Evolutionary conservation across 2,329 filamentous ascomycete species (phyloP).

Genomic region (Pyricularia grisea): DNA sequence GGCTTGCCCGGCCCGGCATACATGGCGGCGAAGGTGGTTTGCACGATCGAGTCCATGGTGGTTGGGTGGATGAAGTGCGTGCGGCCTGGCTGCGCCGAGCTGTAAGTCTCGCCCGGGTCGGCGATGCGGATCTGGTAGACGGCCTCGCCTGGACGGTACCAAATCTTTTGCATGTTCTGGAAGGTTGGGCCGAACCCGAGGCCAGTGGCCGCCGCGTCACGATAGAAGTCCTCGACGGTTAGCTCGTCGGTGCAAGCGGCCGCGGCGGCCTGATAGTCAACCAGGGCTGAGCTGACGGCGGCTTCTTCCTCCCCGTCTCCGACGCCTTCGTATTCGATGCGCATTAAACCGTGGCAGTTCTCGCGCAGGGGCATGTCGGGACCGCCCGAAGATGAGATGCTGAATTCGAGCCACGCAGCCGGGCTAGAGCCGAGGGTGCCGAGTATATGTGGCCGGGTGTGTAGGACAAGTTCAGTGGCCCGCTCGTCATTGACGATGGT

Average conservation of each 20-base stretch:
- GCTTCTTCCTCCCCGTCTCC: neutral
- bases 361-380: neutral
- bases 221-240: neutral
- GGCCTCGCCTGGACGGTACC: neutral
- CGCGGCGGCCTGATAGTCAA: neutral
- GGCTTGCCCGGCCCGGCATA: neutral
- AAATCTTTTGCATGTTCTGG: neutral
- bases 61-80: slow-evolving; percentile 24
- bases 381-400: slow-evolving; percentile 7
- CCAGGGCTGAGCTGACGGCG: neutral
- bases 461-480: slow-evolving; percentile 7
- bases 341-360: slow-evolving; percentile 9
- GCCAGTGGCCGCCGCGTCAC: neutral
- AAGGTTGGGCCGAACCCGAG: slow-evolving; percentile 2
- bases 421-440: neutral
- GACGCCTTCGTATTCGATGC: slow-evolving; percentile 4
- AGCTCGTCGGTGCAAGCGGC: neutral
- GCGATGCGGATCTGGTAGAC: neutral
- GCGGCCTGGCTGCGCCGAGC: too few relatives aligned
- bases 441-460: slow-evolving; percentile 6
- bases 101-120: neutral
- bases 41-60: slow-evolving; percentile 22
- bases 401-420: slow-evolving; percentile 10
- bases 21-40: neutral
- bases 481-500: slow-evolving; percentile 28